These are phyloP conservation scores for Spergularia bocconei DNA, from an alignment of 148 eudicot genomes.

Conservation along the genomic window DNA sequence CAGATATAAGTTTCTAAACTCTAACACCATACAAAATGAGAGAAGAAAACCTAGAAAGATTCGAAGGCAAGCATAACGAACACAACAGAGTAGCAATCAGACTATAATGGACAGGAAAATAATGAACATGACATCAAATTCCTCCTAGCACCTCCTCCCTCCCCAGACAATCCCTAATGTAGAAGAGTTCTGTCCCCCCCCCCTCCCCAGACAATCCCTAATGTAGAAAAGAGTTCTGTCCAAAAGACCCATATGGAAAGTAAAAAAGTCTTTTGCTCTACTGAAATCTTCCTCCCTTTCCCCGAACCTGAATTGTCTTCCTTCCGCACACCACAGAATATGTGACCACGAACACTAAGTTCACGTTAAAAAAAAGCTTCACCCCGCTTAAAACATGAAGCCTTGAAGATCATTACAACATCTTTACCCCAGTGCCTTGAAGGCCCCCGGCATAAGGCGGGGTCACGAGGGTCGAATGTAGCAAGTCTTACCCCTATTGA, in stretches of 20 bases:
- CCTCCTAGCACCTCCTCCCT: background rate
- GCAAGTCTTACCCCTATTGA: too few species aligned
- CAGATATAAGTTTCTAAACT: background rate
- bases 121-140: background rate
- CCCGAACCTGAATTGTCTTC: background rate
- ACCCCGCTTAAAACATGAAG: background rate
- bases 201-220: background rate
- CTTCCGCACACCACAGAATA: background rate
- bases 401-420: background rate
- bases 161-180: background rate
- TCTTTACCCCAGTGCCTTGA: too few species aligned
- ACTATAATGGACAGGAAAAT: background rate
- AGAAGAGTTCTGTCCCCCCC: too few species aligned
- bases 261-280: background rate
- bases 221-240: background rate
- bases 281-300: background rate
- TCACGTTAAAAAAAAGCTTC: background rate
- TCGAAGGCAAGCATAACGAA: background rate
- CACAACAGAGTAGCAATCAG: background rate
- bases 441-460: too few species aligned
- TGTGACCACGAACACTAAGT: background rate
- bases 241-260: background rate
- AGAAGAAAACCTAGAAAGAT: background rate
- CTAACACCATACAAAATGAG: background rate
- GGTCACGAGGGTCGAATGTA: too few species aligned